Evolutionary conservation across 805 yeast species (phyloP), one percentile per base, ranked within the genome.

Genomic region (Candida takata): DNA sequence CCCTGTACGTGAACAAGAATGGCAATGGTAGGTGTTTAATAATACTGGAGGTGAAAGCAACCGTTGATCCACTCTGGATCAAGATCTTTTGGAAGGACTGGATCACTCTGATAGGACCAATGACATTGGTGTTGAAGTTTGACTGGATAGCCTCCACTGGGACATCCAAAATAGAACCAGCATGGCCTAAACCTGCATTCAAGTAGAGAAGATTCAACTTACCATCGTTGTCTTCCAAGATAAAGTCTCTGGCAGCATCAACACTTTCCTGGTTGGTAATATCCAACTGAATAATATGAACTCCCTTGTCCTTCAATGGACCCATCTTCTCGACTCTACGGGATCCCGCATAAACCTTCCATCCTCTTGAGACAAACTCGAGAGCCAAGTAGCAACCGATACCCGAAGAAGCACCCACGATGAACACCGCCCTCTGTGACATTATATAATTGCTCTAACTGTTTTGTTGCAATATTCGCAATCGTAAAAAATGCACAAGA

Each of bases 391-490:
- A 64, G 40, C 57, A 66, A 0, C 83, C 83, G 35, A 76, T 76
- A 12, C 83, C 82, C 0, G 74, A 65, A 0, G 79, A 72, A 6
- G 77, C 76, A 9, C 82, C 82, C 1, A 79, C 72, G 21, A 76
- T 70, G 30, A 77, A 61, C 6, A 76, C 84, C 5, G 42, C n/a
- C 61, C 52, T 48, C 21, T 28, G 27, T 24, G 27, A 13, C 27
- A 11, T 12, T 24, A 12, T n/a, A n/a, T n/a, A n/a, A n/a, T 24
- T 24, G n/a, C 14, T 12, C n/a, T 24, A 6, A n/a, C n/a, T n/a
- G n/a, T n/a, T n/a, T n/a, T n/a, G n/a, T n/a, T n/a, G n/a, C n/a
- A n/a, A n/a, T n/a, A n/a, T n/a, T n/a, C n/a, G n/a, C n/a, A n/a
- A n/a, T n/a, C n/a, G n/a, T n/a, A n/a, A n/a, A n/a, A n/a, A n/a